Conservation (phyloP, 192 early-diverging fungal genomes). For the Spinellus fusiger region DNA sequence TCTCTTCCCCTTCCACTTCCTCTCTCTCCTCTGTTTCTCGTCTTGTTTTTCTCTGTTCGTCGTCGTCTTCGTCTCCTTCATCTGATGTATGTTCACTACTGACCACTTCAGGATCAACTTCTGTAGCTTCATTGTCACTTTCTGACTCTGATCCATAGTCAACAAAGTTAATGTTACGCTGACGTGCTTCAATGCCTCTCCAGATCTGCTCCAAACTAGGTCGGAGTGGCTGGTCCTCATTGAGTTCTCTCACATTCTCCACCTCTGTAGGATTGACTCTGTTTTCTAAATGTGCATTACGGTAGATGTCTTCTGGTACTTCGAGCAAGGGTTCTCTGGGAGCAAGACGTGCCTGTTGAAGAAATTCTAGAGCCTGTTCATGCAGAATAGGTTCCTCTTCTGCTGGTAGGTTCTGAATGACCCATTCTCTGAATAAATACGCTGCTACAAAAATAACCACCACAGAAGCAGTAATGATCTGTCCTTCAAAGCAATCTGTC, state of each 20-base stretch:
- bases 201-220: not conserved
- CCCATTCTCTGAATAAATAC: constrained; percentile 86
- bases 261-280: too few species aligned
- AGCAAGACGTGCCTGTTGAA: not conserved
- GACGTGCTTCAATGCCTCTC: not conserved
- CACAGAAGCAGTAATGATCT: constrained; percentile 68
- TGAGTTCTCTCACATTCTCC: not conserved
- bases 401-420: constrained; percentile 58
- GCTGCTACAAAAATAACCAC: constrained; percentile 75
- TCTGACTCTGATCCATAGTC: not conserved
- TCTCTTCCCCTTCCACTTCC: too few species aligned
- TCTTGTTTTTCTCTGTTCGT: too few species aligned
- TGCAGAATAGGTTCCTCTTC: constrained; percentile 8
- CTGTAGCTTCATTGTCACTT: not conserved
- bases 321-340: not conserved
- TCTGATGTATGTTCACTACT: too few species aligned
- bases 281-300: too few species aligned
- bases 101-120: too few species aligned
- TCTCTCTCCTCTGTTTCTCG: too few species aligned
- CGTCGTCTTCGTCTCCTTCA: too few species aligned
- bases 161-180: not conserved
- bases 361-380: not conserved
- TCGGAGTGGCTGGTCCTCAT: not conserved
- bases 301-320: too few species aligned
- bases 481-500: constrained; percentile 78